phyloP scores from a whole-genome alignment of 2,329 filamentous ascomycete genomes.

The Talaromyces sp. region DNA sequence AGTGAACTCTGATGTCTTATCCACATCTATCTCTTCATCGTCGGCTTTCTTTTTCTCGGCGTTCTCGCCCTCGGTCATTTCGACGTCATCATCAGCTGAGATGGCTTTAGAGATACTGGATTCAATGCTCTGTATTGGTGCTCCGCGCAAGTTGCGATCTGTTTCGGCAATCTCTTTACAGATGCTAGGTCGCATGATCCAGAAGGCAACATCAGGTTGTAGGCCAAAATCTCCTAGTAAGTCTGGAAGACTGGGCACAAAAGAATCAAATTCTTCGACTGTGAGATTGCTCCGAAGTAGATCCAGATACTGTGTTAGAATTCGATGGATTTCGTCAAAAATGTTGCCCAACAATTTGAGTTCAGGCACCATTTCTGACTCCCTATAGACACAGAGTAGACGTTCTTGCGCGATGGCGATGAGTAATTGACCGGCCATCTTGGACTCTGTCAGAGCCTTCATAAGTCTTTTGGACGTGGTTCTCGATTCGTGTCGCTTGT shows the following conservation, averaged over 20 bases:
- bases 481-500: constrained; percentile 72
- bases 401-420: constrained; percentile 87
- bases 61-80: constrained; percentile 30
- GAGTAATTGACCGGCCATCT: constrained; percentile 76
- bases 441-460: constrained; percentile 70
- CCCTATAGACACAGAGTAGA: constrained; percentile 76
- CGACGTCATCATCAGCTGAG: constrained; percentile 35
- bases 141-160: constrained; percentile 34
- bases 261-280: constrained; percentile 69
- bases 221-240: constrained; percentile 77
- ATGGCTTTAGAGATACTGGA: constrained; percentile 21
- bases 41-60: constrained; percentile 22
- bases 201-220: constrained; percentile 76
- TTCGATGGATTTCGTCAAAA: constrained; percentile 83
- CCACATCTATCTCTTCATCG: constrained; percentile 34
- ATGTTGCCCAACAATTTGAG: constrained; percentile 86
- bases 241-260: constrained; percentile 69
- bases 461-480: constrained; percentile 76
- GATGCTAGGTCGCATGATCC: constrained; percentile 73
- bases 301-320: constrained; percentile 84
- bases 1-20: constrained; percentile 25
- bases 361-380: constrained; percentile 64
- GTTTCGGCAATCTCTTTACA: constrained; percentile 56
- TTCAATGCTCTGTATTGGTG: constrained; percentile 20
- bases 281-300: constrained; percentile 76